Evolutionary conservation across 139 green algal species (phyloP).

Genomic region (Volvox reticuliferus): DNA sequence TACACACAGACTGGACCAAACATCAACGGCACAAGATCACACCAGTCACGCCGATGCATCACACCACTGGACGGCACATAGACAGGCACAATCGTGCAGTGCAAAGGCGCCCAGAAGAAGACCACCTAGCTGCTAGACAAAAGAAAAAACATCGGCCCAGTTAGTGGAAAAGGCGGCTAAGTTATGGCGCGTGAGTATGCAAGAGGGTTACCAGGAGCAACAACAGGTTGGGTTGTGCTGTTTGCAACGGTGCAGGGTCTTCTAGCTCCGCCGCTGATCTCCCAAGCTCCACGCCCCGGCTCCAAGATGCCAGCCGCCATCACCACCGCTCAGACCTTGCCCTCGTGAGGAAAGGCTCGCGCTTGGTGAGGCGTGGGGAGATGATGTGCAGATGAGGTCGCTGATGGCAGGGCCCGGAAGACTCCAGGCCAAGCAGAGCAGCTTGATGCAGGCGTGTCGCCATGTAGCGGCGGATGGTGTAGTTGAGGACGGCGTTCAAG

Average conservation of each 20-base stretch:
- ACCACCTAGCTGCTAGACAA: conserved; percentile 49
- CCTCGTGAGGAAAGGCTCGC: conserved; percentile 38
- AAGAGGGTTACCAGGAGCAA: conserved; percentile 42
- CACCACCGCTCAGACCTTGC: conserved; percentile 46
- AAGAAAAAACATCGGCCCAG: conserved; percentile 18
- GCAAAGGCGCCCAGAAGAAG: conserved; percentile 27
- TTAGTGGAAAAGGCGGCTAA: conserved; percentile 40
- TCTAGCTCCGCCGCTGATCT: conserved; percentile 7
- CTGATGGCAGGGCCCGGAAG: conserved; percentile 52
- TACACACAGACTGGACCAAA: background rate
- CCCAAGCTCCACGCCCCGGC: conserved; percentile 15
- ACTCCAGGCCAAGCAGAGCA: conserved; percentile 53
- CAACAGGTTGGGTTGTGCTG: conserved; percentile 49
- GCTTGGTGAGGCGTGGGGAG: conserved; percentile 41
- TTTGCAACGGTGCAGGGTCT: conserved; percentile 22
- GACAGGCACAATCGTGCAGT: background rate
- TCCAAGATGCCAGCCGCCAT: conserved; percentile 31
- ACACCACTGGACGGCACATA: conserved; percentile 10
- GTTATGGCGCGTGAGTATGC: conserved; percentile 24
- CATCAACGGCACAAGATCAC: background rate
- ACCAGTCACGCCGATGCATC: background rate
- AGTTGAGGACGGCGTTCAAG: conserved; percentile 26
- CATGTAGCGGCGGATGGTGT: background rate
- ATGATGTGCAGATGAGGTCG: conserved; percentile 18
- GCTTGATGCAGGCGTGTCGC: conserved; percentile 39